Evolutionary conservation across 1,284 basidiomycete species (phyloP), one percentile per base, ranked within the genome.

Genomic region (Cutaneotrichosporon cyanovorans): DNA sequence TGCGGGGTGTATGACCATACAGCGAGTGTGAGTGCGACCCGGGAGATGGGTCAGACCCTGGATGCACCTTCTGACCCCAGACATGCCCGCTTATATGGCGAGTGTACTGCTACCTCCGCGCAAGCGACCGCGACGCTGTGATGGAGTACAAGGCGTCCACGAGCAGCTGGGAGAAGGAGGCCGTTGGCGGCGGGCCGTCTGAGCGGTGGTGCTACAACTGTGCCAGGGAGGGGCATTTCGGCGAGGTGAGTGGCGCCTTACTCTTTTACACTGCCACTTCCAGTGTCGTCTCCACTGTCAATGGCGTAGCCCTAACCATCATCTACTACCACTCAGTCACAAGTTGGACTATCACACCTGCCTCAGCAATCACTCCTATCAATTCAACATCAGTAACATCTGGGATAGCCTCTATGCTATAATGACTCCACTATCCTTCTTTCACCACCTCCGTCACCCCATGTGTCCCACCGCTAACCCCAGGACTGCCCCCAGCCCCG

Each of bases 51-150:
- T 32, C 15, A 16, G 8, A 28, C 12, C 25, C 25, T 28, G 8
- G 7, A 7, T 28, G 25, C 12, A 12, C 8, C 7, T 28, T 19
- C 46, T 38, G 33, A 37, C 38, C 32, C 46, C 46, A 91, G 83
- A 84, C 85, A 74, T 95, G 90, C 56, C 87, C 87, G 1, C 84
- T 84, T 0, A 71, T 87, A 37, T 95, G 90, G 90, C 77, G 90
- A 35, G 74, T 89, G 50, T 95, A 95, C 61, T 77, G 81, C 22
- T 93, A 92, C 60, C 74, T 83, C 37, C 74, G 76, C 2, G 75
- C 78, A 6, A 75, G 76, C 2, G 81, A 80, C 28, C 78, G 81
- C 22, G 64, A 71, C 6, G 56, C 63, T 3, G 77, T 76, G n/a
- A 63, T 83, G 2, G 63, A 68, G n/a, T 49, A 53, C 18, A 60